phyloP scores from a whole-genome alignment of 139 green algal species.

The Zygnema cylindricum region DNA sequence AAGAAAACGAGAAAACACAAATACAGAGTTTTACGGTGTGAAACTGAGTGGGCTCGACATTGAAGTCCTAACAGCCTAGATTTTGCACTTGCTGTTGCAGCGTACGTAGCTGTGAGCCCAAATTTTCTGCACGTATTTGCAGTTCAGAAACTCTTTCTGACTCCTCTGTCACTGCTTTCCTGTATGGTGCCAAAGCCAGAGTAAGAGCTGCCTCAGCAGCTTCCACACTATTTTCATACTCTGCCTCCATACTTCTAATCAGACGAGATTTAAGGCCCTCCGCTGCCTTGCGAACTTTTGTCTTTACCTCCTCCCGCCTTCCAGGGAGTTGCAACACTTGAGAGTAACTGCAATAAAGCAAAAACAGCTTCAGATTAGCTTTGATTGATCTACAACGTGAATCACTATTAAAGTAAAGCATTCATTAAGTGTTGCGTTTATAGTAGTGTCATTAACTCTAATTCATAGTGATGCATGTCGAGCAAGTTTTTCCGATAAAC shows the following conservation, averaged over 20 bases:
- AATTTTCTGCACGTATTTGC: slow-evolving; percentile 12
- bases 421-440: neutral
- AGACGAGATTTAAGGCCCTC: slow-evolving; percentile 67
- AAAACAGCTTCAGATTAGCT: too few relatives aligned
- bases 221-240: slow-evolving; percentile 47
- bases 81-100: slow-evolving; percentile 20
- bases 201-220: neutral
- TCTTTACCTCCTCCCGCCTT: slow-evolving; percentile 81
- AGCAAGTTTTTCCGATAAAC: too few relatives aligned
- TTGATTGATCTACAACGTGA: neutral
- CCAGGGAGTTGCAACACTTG: slow-evolving; percentile 70
- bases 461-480: too few relatives aligned
- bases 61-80: neutral
- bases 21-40: too few relatives aligned
- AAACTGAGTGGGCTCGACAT: too few relatives aligned
- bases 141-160: slow-evolving; percentile 14
- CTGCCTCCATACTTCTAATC: slow-evolving; percentile 66
- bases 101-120: slow-evolving; percentile 29
- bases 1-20: too few relatives aligned
- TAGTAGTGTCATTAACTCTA: neutral
- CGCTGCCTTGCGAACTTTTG: slow-evolving; percentile 74
- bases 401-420: too few relatives aligned
- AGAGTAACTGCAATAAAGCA: neutral
- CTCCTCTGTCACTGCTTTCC: slow-evolving; percentile 16
- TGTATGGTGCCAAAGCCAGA: slow-evolving; percentile 33